phyloP scores from a whole-genome alignment of 768 basidiomycete species.

The Podaxis carcinomalis region DNA sequence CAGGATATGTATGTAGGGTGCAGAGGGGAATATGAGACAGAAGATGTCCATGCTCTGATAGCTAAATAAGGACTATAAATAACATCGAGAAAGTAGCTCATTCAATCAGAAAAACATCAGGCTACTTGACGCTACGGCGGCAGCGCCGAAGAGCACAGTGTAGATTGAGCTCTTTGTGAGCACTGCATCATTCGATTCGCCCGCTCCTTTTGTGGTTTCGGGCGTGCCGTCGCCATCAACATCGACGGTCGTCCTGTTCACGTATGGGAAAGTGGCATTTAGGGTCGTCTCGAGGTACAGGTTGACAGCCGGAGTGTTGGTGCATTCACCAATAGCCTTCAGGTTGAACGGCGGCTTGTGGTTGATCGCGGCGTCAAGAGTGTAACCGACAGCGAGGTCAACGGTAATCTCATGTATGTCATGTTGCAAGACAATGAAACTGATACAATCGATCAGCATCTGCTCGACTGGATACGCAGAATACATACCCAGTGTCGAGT shows the following conservation, averaged over 20 bases:
- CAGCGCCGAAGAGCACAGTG: not conserved
- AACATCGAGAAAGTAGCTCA: not conserved
- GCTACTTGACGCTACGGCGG: conserved; percentile 3
- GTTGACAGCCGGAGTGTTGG: conserved; percentile 54
- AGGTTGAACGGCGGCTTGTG: conserved; percentile 66
- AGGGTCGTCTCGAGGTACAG: conserved; percentile 82
- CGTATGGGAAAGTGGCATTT: conserved; percentile 63
- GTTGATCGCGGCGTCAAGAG: conserved; percentile 68
- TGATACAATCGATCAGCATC: conserved; percentile 14
- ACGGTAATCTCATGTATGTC: conserved; percentile 84
- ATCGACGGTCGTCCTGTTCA: conserved; percentile 31
- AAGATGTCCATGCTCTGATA: not conserved
- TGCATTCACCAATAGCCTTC: conserved; percentile 77
- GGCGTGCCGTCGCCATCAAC: conserved; percentile 33
- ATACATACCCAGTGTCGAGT: conserved; percentile 52
- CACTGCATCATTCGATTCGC: conserved; percentile 13
- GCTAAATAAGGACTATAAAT: not conserved
- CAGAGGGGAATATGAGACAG: not conserved
- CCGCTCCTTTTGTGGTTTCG: conserved; percentile 27
- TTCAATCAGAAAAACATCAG: not conserved
- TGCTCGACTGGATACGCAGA: not conserved
- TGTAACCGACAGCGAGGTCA: conserved; percentile 86
- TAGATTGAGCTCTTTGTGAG: not conserved
- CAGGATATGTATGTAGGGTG: not conserved
- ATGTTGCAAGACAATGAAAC: conserved; percentile 89